Conservation (phyloP, 2,329 filamentous ascomycete genomes). For the Ascochyta viciae-villosae region DNA sequence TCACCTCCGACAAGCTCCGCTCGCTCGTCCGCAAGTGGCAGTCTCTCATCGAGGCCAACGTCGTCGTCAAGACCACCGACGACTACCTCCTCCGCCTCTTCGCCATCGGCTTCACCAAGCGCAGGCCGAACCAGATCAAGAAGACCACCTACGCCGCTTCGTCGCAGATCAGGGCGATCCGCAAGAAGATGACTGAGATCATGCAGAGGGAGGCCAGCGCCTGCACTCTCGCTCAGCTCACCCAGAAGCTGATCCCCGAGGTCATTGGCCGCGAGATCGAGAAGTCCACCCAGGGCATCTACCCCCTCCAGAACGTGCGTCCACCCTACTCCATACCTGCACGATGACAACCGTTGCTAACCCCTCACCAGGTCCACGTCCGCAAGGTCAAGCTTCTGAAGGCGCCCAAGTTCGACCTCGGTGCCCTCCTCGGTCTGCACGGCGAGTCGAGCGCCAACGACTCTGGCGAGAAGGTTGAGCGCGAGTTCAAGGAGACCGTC, state of each 20-base stretch:
- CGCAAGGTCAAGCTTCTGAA: constrained; percentile 99
- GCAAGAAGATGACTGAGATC: constrained; percentile 99
- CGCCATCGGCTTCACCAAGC: constrained; percentile 99
- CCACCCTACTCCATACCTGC: background rate
- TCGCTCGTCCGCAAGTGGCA: constrained; percentile 99
- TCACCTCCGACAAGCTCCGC: constrained; percentile 99
- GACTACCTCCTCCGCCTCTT: constrained; percentile 99
- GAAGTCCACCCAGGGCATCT: constrained; percentile 99
- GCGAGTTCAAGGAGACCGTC: constrained; percentile 99
- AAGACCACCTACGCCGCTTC: constrained; percentile 99
- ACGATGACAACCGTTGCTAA: background rate
- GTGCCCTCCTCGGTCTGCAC: constrained; percentile 93
- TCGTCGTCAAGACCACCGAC: constrained; percentile 99
- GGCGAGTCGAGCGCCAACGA: constrained; percentile 97
- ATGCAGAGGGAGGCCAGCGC: constrained; percentile 93
- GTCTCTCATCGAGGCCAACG: constrained; percentile 98
- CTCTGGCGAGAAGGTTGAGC: constrained; percentile 93
- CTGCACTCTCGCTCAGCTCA: constrained; percentile 95
- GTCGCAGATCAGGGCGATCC: constrained; percentile 96
- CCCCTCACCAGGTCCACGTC: constrained; percentile 83
- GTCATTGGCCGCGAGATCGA: constrained; percentile 99
- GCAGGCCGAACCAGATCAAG: constrained; percentile 99
- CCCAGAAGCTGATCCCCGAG: constrained; percentile 98
- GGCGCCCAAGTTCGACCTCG: constrained; percentile 98
- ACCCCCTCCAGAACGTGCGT: constrained; percentile 96